Evolutionary conservation across 305 asterid species (phyloP).

Genomic region (Fraxinus baroniana): DNA sequence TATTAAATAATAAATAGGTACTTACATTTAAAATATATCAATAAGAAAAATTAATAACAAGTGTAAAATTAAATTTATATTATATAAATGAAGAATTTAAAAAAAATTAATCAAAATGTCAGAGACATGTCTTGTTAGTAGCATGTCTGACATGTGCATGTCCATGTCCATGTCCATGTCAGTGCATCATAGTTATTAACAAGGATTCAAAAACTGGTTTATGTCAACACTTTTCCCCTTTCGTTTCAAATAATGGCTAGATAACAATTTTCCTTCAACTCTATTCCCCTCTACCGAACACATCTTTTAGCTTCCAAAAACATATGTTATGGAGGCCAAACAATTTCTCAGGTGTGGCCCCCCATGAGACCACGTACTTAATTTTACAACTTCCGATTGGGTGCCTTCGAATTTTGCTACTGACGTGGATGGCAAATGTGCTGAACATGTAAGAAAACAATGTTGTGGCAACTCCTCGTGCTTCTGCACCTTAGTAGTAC

Average conservation of each 20-base stretch:
- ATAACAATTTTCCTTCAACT: not conserved
- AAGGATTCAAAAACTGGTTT: not conserved
- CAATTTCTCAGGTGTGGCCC: not conserved
- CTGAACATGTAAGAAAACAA: not conserved
- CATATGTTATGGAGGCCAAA: not conserved
- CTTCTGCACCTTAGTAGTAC: not conserved
- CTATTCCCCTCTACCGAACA: not conserved
- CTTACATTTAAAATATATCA: too few species aligned
- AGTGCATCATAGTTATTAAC: not conserved
- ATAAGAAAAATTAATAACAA: too few species aligned
- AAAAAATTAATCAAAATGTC: not conserved
- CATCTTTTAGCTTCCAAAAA: not conserved
- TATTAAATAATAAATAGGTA: too few species aligned
- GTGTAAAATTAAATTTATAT: too few species aligned
- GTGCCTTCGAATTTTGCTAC: not conserved
- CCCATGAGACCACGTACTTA: not conserved
- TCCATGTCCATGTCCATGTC: not conserved
- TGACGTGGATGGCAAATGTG: not conserved
- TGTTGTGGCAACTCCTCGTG: not conserved
- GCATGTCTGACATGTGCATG: not conserved
- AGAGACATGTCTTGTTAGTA: not conserved
- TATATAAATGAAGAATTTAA: not conserved
- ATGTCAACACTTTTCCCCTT: not conserved
- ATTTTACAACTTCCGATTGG: not conserved
- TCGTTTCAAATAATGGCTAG: not conserved